Evolutionary conservation across 306 rosid genomes (phyloP).

Genomic region (Lathyrus aphaca): DNA sequence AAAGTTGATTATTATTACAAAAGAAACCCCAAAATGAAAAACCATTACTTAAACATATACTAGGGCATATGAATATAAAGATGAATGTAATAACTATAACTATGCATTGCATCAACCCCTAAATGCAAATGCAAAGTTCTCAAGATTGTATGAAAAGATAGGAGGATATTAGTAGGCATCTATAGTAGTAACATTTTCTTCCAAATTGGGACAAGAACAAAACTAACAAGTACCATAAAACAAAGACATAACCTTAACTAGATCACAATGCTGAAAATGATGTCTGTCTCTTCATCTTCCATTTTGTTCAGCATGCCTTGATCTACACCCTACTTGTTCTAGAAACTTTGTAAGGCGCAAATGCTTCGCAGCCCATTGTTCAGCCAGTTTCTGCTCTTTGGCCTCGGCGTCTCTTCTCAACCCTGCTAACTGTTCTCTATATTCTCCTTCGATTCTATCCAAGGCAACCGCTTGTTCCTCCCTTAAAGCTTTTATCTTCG

Average conservation of each 20-base stretch:
- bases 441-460: constrained; percentile 87
- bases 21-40: not conserved
- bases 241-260: constrained; percentile 16
- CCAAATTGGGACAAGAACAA: constrained; percentile 15
- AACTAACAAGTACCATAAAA: constrained; percentile 2
- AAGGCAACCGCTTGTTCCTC: constrained; percentile 74
- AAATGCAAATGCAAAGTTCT: constrained; percentile 21
- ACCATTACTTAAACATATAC: not conserved
- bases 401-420: constrained; percentile 85
- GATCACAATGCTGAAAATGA: constrained; percentile 6
- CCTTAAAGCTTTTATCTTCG: constrained; percentile 80
- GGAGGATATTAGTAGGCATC: constrained; percentile 21
- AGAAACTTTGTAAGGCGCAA: constrained; percentile 70
- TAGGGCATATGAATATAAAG: constrained; percentile 9
- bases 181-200: constrained; percentile 23
- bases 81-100: constrained; percentile 16
- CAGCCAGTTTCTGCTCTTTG: constrained; percentile 93
- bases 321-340: constrained; percentile 76
- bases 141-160: constrained; percentile 25
- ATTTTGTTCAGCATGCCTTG: constrained; percentile 65
- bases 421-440: constrained; percentile 78
- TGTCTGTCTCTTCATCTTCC: constrained; percentile 49
- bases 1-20: not conserved
- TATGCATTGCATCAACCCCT: constrained; percentile 5
- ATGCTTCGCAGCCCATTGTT: constrained; percentile 92